Evolutionary conservation across 805 yeast species (phyloP).

Genomic region (Yamadazyma akitaensis): DNA sequence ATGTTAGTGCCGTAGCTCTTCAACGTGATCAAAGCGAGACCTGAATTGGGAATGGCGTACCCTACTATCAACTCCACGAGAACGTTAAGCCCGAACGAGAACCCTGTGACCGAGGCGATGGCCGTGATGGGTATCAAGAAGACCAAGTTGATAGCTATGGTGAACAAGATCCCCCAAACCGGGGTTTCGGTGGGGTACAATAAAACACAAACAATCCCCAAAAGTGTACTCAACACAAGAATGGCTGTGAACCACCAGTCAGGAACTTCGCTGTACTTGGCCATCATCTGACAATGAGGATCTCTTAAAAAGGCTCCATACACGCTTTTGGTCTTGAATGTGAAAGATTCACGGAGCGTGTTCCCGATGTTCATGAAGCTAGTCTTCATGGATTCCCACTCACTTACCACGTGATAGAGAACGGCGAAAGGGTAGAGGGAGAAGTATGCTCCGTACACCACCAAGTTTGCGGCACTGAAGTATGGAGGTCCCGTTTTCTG

Average conservation of each 20-base stretch:
- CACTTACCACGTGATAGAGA: conserved; percentile 44
- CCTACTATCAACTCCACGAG: conserved; percentile 64
- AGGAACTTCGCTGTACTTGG: conserved; percentile 64
- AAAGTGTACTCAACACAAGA: conserved; percentile 43
- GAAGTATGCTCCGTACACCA: conserved; percentile 56
- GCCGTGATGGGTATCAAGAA: conserved; percentile 62
- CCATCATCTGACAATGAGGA: conserved; percentile 58
- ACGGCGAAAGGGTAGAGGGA: conserved; percentile 56
- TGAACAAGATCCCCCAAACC: conserved; percentile 60
- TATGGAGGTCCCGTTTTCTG: conserved; percentile 62
- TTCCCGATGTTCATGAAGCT: conserved; percentile 35
- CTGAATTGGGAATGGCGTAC: conserved; percentile 57
- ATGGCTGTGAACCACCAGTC: conserved; percentile 62
- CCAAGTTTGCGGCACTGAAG: conserved; percentile 59
- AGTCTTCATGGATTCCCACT: conserved; percentile 40
- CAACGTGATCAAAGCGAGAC: conserved; percentile 55
- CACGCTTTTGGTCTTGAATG: conserved; percentile 11
- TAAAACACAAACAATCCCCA: conserved; percentile 43
- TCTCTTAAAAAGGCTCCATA: conserved; percentile 37
- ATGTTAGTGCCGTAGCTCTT: conserved; percentile 51
- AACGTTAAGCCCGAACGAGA: conserved; percentile 57
- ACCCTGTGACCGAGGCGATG: conserved; percentile 60
- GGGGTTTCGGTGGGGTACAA: conserved; percentile 55
- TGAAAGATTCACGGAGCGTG: conserved; percentile 21
- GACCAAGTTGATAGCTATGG: conserved; percentile 50